phyloP scores from a whole-genome alignment of 805 yeast species.

The Wickerhamomyces silvicola region DNA sequence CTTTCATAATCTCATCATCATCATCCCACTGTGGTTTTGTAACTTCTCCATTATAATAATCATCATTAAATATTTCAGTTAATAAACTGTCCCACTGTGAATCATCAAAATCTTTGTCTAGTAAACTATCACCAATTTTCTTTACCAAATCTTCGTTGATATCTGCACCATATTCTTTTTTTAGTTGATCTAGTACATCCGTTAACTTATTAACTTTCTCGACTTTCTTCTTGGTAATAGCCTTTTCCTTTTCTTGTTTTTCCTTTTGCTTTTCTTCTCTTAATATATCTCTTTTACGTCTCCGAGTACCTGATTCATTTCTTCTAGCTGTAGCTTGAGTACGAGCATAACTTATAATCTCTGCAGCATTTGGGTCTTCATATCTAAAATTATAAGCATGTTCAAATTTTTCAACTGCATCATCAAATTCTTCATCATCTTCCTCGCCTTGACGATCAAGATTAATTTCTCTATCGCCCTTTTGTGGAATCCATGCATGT shows the following conservation, averaged over 20 bases:
- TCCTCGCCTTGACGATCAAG: conserved; percentile 37
- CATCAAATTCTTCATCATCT: conserved; percentile 84
- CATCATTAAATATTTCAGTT: conserved; percentile 81
- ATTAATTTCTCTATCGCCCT: conserved; percentile 50
- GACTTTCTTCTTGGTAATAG: conserved; percentile 64
- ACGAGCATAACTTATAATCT: conserved; percentile 92
- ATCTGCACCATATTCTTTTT: conserved; percentile 37
- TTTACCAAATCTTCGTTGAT: conserved; percentile 50
- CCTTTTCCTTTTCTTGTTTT: conserved; percentile 49
- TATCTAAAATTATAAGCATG: conserved; percentile 90
- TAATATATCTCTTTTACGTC: conserved; percentile 73
- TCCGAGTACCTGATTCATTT: conserved; percentile 64
- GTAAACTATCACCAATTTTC: conserved; percentile 67
- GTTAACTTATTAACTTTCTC: conserved; percentile 71
- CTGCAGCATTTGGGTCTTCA: conserved; percentile 88
- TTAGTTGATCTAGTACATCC: conserved; percentile 45
- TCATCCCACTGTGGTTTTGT: conserved; percentile 63
- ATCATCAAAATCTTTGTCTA: conserved; percentile 85
- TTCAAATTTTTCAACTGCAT: conserved; percentile 87
- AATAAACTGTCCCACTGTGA: conserved; percentile 87
- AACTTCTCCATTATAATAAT: conserved; percentile 55
- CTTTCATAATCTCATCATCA: conserved; percentile 48
- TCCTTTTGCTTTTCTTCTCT: conserved; percentile 46
- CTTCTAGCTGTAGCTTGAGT: conserved; percentile 88
- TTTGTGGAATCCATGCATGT: conserved; percentile 86